Evolutionary conservation across 805 yeast species (phyloP).

Genomic region (Candida maris): DNA sequence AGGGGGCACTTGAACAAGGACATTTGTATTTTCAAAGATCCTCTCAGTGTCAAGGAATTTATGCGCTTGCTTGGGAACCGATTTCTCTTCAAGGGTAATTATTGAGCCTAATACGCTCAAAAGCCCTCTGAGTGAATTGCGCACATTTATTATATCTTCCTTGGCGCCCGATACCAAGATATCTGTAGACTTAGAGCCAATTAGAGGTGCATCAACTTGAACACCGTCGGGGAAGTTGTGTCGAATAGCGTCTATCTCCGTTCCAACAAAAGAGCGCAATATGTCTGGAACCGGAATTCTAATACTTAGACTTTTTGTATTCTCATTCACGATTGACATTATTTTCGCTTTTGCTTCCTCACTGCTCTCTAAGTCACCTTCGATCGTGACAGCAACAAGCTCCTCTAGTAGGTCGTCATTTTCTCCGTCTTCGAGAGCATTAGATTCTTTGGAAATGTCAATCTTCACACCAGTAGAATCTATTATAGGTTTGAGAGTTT

Average conservation of each 20-base stretch:
- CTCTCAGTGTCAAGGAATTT: conserved; percentile 59
- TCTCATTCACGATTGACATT: conserved; percentile 67
- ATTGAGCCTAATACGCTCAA: conserved; percentile 43
- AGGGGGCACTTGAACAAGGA: conserved; percentile 53
- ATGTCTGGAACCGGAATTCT: conserved; percentile 43
- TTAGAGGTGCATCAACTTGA: conserved; percentile 28
- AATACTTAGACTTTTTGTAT: conserved; percentile 55
- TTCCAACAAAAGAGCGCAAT: conserved; percentile 43
- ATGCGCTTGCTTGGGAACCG: conserved; percentile 67
- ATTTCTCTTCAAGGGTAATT: conserved; percentile 50
- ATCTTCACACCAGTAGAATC: conserved; percentile 64
- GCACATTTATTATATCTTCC: conserved; percentile 55
- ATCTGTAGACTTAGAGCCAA: conserved; percentile 35
- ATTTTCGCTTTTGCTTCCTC: conserved; percentile 68
- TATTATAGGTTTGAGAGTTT: conserved; percentile 72
- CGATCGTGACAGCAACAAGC: conserved; percentile 58
- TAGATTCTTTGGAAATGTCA: conserved; percentile 49
- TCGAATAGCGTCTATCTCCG: conserved; percentile 26
- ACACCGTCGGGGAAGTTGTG: conserved; percentile 22
- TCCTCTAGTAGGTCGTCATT: conserved; percentile 61
- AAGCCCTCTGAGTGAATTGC: conserved; percentile 44
- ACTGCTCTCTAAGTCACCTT: conserved; percentile 85
- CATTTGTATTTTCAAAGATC: conserved; percentile 51
- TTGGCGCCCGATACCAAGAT: conserved; percentile 69
- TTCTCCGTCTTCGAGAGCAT: conserved; percentile 14